Evolutionary conservation across 345 rosid species (phyloP).

Genomic region (Bruguiera gymnorhiza): DNA sequence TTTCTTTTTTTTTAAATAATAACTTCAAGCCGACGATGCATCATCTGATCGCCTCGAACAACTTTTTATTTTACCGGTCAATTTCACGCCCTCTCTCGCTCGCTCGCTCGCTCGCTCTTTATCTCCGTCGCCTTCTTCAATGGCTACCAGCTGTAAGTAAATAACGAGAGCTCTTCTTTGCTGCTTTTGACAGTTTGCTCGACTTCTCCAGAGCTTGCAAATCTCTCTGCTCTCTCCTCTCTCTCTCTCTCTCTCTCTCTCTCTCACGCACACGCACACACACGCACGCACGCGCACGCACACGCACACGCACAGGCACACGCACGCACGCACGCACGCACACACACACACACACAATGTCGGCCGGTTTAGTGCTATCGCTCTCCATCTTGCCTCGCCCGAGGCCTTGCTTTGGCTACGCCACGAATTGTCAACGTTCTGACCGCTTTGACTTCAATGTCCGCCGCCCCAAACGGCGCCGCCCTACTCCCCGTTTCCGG

Average conservation of each 20-base stretch:
- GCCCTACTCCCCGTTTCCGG: slow-evolving; percentile 13
- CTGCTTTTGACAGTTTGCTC: no score
- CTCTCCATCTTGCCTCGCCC: slow-evolving; percentile 35
- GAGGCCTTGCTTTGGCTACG: slow-evolving; percentile 22
- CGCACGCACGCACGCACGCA: neutral
- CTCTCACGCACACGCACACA: neutral
- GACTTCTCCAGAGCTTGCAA: no score
- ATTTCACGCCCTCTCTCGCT: neutral
- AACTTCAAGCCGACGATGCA: neutral
- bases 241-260: neutral
- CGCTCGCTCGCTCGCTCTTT: neutral
- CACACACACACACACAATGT: slow-evolving; percentile 31
- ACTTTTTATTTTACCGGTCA: neutral
- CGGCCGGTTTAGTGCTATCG: slow-evolving; percentile 37
- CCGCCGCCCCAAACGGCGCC: slow-evolving; percentile 21
- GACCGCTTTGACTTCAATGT: slow-evolving; percentile 16
- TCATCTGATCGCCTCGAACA: no score
- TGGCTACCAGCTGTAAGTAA: neutral
- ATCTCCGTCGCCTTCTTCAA: neutral
- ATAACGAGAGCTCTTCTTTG: no score
- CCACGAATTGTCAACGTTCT: slow-evolving; percentile 2
- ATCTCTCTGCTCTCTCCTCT: neutral
- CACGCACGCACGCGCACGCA: neutral
- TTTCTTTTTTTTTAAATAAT: no score
- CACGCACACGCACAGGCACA: no score